These are phyloP conservation scores for Solanum bukasovii DNA, from an alignment of 257 asterid species.

Conservation along the genomic window DNA sequence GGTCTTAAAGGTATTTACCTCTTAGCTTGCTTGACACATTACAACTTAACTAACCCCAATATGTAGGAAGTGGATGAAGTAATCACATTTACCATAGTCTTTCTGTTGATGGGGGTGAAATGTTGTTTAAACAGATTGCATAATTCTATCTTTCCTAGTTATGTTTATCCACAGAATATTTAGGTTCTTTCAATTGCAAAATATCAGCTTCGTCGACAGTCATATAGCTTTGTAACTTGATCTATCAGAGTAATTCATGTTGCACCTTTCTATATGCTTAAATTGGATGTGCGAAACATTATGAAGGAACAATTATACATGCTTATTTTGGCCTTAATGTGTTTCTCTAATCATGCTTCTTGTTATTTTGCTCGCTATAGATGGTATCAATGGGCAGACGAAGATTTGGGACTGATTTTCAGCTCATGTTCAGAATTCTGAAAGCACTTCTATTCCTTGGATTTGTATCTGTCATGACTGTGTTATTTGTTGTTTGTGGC, in stretches of 20 bases:
- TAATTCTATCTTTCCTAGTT: background rate
- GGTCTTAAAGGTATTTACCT: slow-evolving; percentile 62
- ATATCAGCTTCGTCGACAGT: background rate
- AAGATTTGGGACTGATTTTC: slow-evolving; percentile 89
- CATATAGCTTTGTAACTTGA: background rate
- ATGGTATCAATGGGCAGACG: slow-evolving; percentile 97
- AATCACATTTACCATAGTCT: background rate
- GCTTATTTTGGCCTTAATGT: background rate
- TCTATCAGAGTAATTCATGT: background rate
- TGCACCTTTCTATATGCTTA: background rate
- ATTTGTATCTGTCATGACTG: slow-evolving; percentile 85
- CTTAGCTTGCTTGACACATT: background rate
- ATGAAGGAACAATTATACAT: background rate
- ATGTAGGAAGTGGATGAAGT: background rate
- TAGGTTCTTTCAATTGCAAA: background rate
- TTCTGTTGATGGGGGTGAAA: background rate
- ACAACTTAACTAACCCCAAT: background rate
- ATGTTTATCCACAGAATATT: background rate
- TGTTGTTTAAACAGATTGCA: background rate
- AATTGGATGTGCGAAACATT: background rate
- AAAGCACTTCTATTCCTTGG: slow-evolving; percentile 93
- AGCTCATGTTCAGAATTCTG: slow-evolving; percentile 94
- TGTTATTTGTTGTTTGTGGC: slow-evolving; percentile 64
- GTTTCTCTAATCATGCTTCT: background rate
- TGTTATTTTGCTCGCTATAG: slow-evolving; percentile 23